A percentile compares a stretch with the other conserved stretches of the same genome.
phyloP scores from a whole-genome alignment of 1,139 yeast genomes.

The Yarrowia galli region DNA sequence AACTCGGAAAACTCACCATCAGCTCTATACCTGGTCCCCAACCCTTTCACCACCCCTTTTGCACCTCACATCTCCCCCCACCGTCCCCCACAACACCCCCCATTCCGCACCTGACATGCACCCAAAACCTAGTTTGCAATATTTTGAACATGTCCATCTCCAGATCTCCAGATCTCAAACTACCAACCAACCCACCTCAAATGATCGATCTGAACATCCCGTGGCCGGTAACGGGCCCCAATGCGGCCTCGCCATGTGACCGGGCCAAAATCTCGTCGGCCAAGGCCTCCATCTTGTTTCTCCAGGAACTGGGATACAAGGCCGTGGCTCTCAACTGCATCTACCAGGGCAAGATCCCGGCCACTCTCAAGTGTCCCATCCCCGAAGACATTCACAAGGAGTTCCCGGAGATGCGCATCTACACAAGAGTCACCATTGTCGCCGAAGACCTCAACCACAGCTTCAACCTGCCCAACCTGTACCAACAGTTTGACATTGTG shows the following conservation, averaged over 20 bases:
- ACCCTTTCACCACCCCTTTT: not conserved
- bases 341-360: constrained; percentile 64
- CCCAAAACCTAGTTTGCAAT: constrained; percentile 23
- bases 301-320: constrained; percentile 62
- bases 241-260: constrained; percentile 29
- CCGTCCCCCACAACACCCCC: not conserved
- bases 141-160: constrained; percentile 14
- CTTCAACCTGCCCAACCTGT: constrained; percentile 63
- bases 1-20: too few species aligned
- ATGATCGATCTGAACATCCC: constrained; percentile 79
- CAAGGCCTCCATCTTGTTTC: constrained; percentile 22
- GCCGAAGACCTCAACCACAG: constrained; percentile 81
- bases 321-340: constrained; percentile 77
- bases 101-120: constrained; percentile 3
- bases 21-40: not conserved
- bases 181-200: not conserved
- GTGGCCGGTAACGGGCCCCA: constrained; percentile 68
- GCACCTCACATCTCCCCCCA: not conserved
- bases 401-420: constrained; percentile 60
- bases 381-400: constrained; percentile 47
- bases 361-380: constrained; percentile 52
- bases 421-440: constrained; percentile 74
- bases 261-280: constrained; percentile 5
- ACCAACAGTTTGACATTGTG: constrained; percentile 67
- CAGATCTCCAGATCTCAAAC: too few species aligned